phyloP scores from a whole-genome alignment of 2,329 filamentous ascomycete species.

The Sclerotinia glacialis region DNA sequence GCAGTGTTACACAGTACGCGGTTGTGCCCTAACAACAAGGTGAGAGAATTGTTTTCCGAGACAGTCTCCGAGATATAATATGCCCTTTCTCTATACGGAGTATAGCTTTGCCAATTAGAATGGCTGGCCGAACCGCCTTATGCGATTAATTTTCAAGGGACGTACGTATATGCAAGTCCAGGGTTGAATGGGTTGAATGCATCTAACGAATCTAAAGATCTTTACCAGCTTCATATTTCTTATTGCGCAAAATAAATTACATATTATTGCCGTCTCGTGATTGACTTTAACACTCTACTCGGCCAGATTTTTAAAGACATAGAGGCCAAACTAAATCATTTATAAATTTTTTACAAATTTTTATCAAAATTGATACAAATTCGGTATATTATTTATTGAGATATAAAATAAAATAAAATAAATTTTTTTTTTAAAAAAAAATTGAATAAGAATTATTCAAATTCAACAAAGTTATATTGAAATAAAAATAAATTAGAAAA shows the following conservation, averaged over 20 bases:
- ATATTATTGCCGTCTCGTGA: background rate
- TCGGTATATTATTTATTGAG: too few species aligned
- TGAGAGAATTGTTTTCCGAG: background rate
- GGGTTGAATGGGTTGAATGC: background rate
- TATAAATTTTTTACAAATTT: too few species aligned
- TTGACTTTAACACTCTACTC: background rate
- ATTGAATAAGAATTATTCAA: too few species aligned
- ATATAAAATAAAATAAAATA: too few species aligned
- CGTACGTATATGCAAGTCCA: too few species aligned
- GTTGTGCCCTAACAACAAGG: background rate
- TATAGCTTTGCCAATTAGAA: background rate
- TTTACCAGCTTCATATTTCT: background rate
- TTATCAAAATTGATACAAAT: too few species aligned
- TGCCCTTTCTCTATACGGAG: background rate
- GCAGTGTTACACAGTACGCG: background rate
- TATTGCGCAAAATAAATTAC: background rate
- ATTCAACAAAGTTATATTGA: too few species aligned
- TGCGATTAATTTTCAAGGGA: background rate
- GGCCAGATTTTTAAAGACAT: too few species aligned
- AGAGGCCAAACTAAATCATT: too few species aligned
- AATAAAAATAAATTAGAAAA: too few species aligned
- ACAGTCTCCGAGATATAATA: background rate
- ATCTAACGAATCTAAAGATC: slow-evolving; percentile 2
- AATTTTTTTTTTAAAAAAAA: too few species aligned
- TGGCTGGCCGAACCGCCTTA: background rate